Evolutionary conservation across 345 rosid genomes (phyloP), one percentile per base, ranked within the genome.

Genomic region (Turritis glabra): DNA sequence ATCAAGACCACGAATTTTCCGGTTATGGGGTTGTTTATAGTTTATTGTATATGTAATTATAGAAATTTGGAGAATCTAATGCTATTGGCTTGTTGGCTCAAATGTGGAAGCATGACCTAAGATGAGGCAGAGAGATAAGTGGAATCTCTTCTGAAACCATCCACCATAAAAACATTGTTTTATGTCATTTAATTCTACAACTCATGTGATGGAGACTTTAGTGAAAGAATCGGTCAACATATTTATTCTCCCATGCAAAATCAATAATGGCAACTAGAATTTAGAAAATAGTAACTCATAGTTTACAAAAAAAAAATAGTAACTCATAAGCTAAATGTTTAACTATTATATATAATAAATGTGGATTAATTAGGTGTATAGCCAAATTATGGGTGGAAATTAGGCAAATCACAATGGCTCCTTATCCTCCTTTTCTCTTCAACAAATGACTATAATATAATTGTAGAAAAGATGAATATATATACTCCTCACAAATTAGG

Each of bases 61-160:
- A n/a, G n/a, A n/a, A n/a, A n/a, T 23, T 57, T 67, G 73, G 32
- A 66, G 73, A 58, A 75, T 75, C 79, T 21, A 40, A 73, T 64
- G 22, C 48, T 33, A 54, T n/a, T 40, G 44, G 71, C 63, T 64
- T 68, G 69, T 68, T 60, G 17, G 64, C 56, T 52, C 55, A 75
- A 51, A 51, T 52, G 38, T 68, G 54, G 29, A 44, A 41, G 18
- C 44, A 35, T 38, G 30, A 54, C 46, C 8, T 15, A 41, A 5
- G 60, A 7, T 71, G 52, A 64, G 32, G 51, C 43, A 58, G 19
- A 56, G 7, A 58, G 55, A 35, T 50, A 5, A 38, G 30, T 60
- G 64, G 67, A 41, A 51, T 68, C 5, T 51, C 63, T 66, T 37
- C 9, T 13, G 32, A 48, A 67, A 30, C 46, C 68, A 51, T 30